These are phyloP conservation scores for Digitaria exilis DNA, from an alignment of 202 grass and related monocot species.

Conservation along the genomic window DNA sequence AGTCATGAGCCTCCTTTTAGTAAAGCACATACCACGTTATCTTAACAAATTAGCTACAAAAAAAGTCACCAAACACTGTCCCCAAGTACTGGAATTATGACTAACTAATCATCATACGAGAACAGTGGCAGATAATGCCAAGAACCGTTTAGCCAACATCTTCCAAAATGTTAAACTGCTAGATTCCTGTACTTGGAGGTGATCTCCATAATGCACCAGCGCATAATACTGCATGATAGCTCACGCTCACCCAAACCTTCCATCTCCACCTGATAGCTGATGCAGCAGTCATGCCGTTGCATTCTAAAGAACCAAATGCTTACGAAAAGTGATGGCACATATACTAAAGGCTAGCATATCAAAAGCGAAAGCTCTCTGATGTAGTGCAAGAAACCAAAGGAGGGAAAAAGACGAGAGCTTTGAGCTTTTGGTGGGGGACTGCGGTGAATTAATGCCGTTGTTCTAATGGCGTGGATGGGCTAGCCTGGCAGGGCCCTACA, in stretches of 20 bases:
- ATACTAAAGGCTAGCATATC: constrained; percentile 34
- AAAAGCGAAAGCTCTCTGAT: constrained; percentile 57
- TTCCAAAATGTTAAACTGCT: neutral
- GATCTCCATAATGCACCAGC: constrained; percentile 17
- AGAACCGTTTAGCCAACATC: constrained; percentile 29
- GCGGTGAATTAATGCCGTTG: constrained; percentile 51
- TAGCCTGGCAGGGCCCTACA: constrained; percentile 28
- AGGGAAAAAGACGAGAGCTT: constrained; percentile 43
- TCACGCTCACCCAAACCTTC: constrained; percentile 14
- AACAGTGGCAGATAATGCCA: constrained; percentile 6
- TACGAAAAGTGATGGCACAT: constrained; percentile 43
- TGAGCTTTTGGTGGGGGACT: constrained; percentile 47
- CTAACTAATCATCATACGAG: constrained; percentile 14
- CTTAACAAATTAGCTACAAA: constrained; percentile 16
- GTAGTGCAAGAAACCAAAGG: constrained; percentile 44
- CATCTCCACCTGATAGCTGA: constrained; percentile 10
- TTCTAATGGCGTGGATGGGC: constrained; percentile 42
- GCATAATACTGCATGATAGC: constrained; percentile 15
- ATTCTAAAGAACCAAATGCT: constrained; percentile 34
- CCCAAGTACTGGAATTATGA: constrained; percentile 19
- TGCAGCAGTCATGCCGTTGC: neutral
- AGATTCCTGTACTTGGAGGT: constrained; percentile 30
- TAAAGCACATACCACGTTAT: constrained; percentile 30
- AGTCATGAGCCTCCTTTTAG: constrained; percentile 3
- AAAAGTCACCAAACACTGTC: neutral